Conservation (phyloP, 495 filamentous ascomycete genomes). For the Friedmanniomyces simplex region DNA sequence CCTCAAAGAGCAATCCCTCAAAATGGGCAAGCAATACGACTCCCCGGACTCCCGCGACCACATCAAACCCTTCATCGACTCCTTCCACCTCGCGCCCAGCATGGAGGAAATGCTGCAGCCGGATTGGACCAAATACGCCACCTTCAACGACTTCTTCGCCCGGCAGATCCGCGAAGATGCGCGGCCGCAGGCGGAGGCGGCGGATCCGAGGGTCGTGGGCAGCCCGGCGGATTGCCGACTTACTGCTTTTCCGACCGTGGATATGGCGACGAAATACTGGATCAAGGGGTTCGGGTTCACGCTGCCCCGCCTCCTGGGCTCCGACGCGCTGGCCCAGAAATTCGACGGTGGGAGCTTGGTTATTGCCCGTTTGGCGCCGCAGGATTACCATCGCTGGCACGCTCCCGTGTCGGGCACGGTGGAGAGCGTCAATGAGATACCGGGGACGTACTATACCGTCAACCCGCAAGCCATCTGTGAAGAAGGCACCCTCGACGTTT, state of each 20-base stretch:
- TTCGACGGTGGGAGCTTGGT: slow-evolving; percentile 21
- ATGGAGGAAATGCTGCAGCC: slow-evolving; percentile 31
- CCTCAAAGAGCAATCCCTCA: slow-evolving; percentile 30
- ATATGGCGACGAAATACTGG: slow-evolving; percentile 26
- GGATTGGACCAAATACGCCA: slow-evolving; percentile 27
- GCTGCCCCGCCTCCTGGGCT: slow-evolving; percentile 17
- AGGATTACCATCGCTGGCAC: slow-evolving; percentile 26
- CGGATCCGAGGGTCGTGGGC: slow-evolving; percentile 9
- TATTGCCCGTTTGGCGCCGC: slow-evolving; percentile 23
- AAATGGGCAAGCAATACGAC: slow-evolving; percentile 38
- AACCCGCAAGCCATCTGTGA: slow-evolving; percentile 41
- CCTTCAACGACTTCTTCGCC: slow-evolving; percentile 25
- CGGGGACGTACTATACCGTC: slow-evolving; percentile 30
- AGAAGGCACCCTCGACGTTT: slow-evolving; percentile 34
- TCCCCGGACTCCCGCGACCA: slow-evolving; percentile 29
- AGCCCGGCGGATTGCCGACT: slow-evolving; percentile 24
- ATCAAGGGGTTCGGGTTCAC: slow-evolving; percentile 26
- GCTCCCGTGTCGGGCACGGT: slow-evolving; percentile 17
- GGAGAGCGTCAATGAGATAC: slow-evolving; percentile 17
- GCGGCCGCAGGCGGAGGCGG: slow-evolving; percentile 15
- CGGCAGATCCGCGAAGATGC: slow-evolving; percentile 21
- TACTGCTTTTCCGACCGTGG: slow-evolving; percentile 21
- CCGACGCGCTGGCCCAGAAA: slow-evolving; percentile 6
- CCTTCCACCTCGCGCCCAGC: slow-evolving; percentile 27
- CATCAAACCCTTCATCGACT: slow-evolving; percentile 35